Percentiles rank a stretch among this genome's conserved stretches.
These are phyloP conservation scores for Ustilago xerochloae DNA, from an alignment of 1,284 basidiomycete species.

Conservation along the genomic window DNA sequence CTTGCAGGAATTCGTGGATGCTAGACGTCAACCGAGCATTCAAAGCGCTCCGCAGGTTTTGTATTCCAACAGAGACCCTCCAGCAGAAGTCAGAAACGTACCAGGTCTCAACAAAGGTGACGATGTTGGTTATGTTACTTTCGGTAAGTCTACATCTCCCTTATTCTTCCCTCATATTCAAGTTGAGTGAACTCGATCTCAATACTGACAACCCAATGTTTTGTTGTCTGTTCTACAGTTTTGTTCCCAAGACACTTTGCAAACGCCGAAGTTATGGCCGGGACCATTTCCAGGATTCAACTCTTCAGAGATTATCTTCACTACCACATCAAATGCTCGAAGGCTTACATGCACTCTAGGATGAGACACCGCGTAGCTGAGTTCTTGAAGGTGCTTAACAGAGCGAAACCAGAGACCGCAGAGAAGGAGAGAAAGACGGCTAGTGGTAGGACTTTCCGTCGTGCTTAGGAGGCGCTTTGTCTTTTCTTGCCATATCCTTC, in stretches of 20 bases:
- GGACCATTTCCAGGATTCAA: slow-evolving; percentile 94
- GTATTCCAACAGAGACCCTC: slow-evolving; percentile 95
- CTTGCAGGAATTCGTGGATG: slow-evolving; percentile 99
- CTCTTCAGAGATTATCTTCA: slow-evolving; percentile 98
- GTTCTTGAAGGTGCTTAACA: slow-evolving; percentile 96
- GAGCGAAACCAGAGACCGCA: slow-evolving; percentile 93
- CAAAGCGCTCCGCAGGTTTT: slow-evolving; percentile 98
- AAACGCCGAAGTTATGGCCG: slow-evolving; percentile 78
- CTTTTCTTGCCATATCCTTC: not conserved
- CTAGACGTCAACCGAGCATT: slow-evolving; percentile 87
- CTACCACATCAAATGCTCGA: slow-evolving; percentile 98
- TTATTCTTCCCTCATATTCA: not conserved
- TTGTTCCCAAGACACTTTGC: slow-evolving; percentile 95
- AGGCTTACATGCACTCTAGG: slow-evolving; percentile 98
- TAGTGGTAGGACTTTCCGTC: slow-evolving; percentile 69
- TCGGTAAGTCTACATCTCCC: slow-evolving; percentile 73
- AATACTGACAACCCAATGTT: not conserved
- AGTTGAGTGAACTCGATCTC: not conserved
- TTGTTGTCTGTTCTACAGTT: slow-evolving; percentile 71
- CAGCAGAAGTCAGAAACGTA: slow-evolving; percentile 90
- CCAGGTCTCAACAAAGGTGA: slow-evolving; percentile 84
- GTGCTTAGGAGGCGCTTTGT: slow-evolving; percentile 43
- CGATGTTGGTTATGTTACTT: slow-evolving; percentile 97
- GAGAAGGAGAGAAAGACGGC: slow-evolving; percentile 89
- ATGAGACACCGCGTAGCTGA: slow-evolving; percentile 95